A percentile compares a stretch with the other conserved stretches of the same genome.
phyloP scores from a whole-genome alignment of 176 grass and related monocot genomes.

The Musa itinerans region DNA sequence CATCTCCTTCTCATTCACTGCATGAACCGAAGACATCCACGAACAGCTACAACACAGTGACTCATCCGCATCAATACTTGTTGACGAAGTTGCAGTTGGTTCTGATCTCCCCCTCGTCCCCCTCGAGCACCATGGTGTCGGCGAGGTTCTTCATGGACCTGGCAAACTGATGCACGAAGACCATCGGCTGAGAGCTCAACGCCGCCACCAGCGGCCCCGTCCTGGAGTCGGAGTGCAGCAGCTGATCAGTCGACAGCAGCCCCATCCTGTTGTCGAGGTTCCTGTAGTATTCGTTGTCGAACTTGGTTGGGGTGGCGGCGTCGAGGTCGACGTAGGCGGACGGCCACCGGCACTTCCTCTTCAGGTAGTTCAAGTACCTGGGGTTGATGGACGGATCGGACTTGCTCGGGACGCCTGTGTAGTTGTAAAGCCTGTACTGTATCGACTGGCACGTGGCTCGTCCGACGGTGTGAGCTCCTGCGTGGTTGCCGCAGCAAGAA shows the following conservation, averaged over 20 bases:
- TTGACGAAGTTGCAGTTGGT: conserved; percentile 61
- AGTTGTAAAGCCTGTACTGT: conserved; percentile 37
- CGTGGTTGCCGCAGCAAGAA: background rate
- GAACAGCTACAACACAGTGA: too few relatives aligned
- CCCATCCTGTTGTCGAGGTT: conserved; percentile 55
- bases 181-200: conserved; percentile 8
- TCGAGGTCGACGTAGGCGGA: conserved; percentile 54
- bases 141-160: conserved; percentile 55
- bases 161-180: conserved; percentile 50
- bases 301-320: conserved; percentile 47
- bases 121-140: conserved; percentile 46
- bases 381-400: conserved; percentile 22
- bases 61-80: background rate
- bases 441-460: conserved; percentile 46
- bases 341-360: conserved; percentile 40
- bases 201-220: conserved; percentile 25
- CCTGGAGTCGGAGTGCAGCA: conserved; percentile 49
- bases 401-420: background rate
- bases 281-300: conserved; percentile 55
- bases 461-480: conserved; percentile 75
- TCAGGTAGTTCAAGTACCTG: conserved; percentile 46
- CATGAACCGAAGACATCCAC: too few relatives aligned
- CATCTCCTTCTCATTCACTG: too few relatives aligned
- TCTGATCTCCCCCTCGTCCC: conserved; percentile 59
- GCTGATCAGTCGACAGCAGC: conserved; percentile 48